phyloP scores from a whole-genome alignment of 306 rosid genomes.

The Dalbergia cochinchinensis region DNA sequence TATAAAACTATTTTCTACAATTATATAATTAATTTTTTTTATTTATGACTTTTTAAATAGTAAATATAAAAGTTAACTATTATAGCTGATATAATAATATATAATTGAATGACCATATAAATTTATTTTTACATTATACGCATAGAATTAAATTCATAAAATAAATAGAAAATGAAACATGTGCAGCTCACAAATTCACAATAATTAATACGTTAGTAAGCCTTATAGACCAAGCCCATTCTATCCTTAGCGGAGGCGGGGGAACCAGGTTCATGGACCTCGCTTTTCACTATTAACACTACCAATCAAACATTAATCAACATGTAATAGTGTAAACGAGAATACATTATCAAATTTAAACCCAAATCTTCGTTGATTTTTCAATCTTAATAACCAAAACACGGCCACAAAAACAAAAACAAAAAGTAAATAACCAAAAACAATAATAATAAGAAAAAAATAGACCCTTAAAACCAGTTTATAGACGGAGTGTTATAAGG shows the following conservation, averaged over 20 bases:
- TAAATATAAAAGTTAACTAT: too few relatives aligned
- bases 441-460: neutral
- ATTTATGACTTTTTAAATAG: too few relatives aligned
- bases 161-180: too few relatives aligned
- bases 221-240: neutral
- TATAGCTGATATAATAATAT: too few relatives aligned
- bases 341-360: slow-evolving; percentile 1
- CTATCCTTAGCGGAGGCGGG: neutral
- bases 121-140: too few relatives aligned
- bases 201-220: neutral
- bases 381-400: neutral
- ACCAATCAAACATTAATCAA: neutral
- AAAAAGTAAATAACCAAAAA: neutral
- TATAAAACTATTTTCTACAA: too few relatives aligned
- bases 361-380: slow-evolving; percentile 5
- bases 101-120: too few relatives aligned
- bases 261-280: neutral
- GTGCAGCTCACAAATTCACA: too few relatives aligned
- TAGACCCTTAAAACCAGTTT: neutral
- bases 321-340: neutral
- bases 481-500: neutral
- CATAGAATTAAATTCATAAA: too few relatives aligned
- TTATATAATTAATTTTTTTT: too few relatives aligned
- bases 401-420: too few relatives aligned
- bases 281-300: neutral